phyloP scores from a whole-genome alignment of 1,284 basidiomycete genomes.

The Austroboletus niveus region DNA sequence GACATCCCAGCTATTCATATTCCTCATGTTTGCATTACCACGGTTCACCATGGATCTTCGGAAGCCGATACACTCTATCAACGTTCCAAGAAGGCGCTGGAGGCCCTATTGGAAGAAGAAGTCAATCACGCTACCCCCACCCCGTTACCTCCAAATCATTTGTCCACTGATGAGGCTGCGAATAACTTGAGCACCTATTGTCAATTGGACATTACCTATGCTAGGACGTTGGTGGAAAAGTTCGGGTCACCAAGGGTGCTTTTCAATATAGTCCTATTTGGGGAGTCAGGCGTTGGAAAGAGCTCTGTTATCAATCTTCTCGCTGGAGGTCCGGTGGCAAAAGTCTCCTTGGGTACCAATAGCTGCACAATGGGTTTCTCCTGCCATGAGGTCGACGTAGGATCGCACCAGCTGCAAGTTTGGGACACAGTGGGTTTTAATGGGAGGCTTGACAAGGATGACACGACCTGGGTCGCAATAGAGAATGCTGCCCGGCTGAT shows the following conservation, averaged over 20 bases:
- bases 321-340: slow-evolving; percentile 5
- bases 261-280: not conserved
- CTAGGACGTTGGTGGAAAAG: slow-evolving; percentile 12
- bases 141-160: slow-evolving; percentile 5
- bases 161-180: not conserved
- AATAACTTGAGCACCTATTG: slow-evolving; percentile 6
- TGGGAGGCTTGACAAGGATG: not conserved
- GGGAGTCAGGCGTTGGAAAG: not conserved
- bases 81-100: slow-evolving; percentile 20
- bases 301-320: slow-evolving; percentile 7
- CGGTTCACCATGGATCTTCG: not conserved
- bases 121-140: slow-evolving; percentile 1
- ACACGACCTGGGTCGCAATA: not conserved
- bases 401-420: slow-evolving; percentile 23
- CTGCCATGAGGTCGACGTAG: slow-evolving; percentile 18
- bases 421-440: slow-evolving; percentile 39
- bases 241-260: slow-evolving; percentile 11
- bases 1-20: slow-evolving; percentile 2
- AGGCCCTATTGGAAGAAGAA: slow-evolving; percentile 6
- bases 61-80: slow-evolving; percentile 1
- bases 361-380: slow-evolving; percentile 26
- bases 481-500: not conserved
- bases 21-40: not conserved
- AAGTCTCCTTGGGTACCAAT: slow-evolving; percentile 12
- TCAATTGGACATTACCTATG: slow-evolving; percentile 11